phyloP scores from a whole-genome alignment of 805 yeast genomes.

The Metschnikowia sp. region DNA sequence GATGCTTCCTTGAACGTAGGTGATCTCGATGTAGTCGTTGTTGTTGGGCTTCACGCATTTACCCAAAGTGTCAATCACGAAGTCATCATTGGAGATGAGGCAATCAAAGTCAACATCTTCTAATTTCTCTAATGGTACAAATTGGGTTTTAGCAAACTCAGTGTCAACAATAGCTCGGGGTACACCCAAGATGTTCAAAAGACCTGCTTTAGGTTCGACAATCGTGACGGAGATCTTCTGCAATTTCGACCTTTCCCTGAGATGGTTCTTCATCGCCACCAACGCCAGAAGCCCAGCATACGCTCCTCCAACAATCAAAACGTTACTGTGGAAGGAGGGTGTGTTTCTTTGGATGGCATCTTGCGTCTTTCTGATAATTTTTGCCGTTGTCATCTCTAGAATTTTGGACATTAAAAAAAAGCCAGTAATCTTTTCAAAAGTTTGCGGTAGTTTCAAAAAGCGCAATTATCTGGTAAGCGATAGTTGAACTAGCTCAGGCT shows the following conservation, averaged over 20 bases:
- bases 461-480: too few relatives aligned
- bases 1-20: constrained; percentile 34
- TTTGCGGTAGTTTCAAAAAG: too few relatives aligned
- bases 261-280: constrained; percentile 26
- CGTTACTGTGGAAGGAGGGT: constrained; percentile 28
- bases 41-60: constrained; percentile 10
- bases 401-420: background rate
- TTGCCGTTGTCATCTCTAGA: background rate
- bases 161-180: constrained; percentile 38
- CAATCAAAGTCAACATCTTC: constrained; percentile 27
- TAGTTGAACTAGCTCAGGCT: background rate
- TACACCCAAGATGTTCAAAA: constrained; percentile 38
- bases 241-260: constrained; percentile 15
- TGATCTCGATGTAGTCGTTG: constrained; percentile 14
- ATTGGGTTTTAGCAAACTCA: constrained; percentile 39
- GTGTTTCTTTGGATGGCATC: constrained; percentile 10
- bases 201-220: constrained; percentile 40
- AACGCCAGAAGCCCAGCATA: constrained; percentile 40
- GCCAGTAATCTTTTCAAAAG: background rate
- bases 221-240: constrained; percentile 29
- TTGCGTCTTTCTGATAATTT: constrained; percentile 5
- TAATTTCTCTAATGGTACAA: constrained; percentile 29
- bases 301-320: constrained; percentile 41
- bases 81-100: constrained; percentile 24
- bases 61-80: constrained; percentile 17